Evolutionary conservation across 1,284 basidiomycete species (phyloP), one percentile per base, ranked within the genome.

Genomic region (Flammula alnicola): DNA sequence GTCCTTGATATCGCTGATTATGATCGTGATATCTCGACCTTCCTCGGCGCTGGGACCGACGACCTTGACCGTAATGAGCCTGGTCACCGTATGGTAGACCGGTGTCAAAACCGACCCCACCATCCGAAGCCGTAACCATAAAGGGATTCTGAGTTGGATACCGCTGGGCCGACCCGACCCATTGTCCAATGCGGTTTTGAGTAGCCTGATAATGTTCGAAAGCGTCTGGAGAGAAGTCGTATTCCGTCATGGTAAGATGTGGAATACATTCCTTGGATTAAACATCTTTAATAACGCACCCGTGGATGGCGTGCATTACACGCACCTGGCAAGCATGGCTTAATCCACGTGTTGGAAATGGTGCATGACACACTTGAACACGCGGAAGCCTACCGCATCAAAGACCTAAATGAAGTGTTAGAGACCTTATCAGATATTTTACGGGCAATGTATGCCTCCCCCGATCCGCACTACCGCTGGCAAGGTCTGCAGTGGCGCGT

Each of bases 201-300:
- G 51, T 61, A 5, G 48, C 48, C 19, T 54, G 45, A 42, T 63
- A 55, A 5, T 47, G 52, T 26, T 62, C 52, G 32, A 61, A 58
- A 14, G 52, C 61, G 27, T 66, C 60, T 10, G 63, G 58, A 27
- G 59, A 59, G 49, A 56, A 65, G 37, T 63, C 61, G 58, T 62
- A 67, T 43, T 65, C 63, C 19, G 63, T 62, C 65, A 67, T 67
- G 42, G 40, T 42, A 43, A 26, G 30, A 17, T 20, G 31, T 36
- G 10, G 23, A 16, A 4, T 25, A 12, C n/a, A 25, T 23, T 3
- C 20, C 25, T 22, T 2, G 23, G 4, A 14, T 22, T 37, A 14
- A 11, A 26, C 37, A 39, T 20, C 20, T 11, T 26, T 23, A 40
- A 40, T 23, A 26, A 12, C 14, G 16, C 22, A 29, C 22, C 26